A percentile compares a stretch with the other conserved stretches of the same genome.
These are phyloP conservation scores for Tausonia pullulans DNA, from an alignment of 1,284 basidiomycete genomes.

Conservation along the genomic window DNA sequence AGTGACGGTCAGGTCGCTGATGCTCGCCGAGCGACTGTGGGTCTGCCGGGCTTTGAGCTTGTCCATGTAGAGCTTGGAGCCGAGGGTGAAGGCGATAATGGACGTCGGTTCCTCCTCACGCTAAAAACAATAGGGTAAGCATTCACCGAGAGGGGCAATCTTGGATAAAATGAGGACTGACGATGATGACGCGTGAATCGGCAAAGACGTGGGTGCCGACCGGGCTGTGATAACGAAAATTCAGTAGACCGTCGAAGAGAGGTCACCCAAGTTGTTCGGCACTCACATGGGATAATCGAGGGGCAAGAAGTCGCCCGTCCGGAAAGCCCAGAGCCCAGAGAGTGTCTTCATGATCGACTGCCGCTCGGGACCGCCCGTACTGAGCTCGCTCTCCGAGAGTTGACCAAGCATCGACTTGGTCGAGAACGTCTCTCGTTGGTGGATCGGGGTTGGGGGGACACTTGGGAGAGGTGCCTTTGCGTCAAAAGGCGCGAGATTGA, in stretches of 20 bases:
- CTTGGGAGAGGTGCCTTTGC: constrained; percentile 34
- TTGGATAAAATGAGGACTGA: too few species aligned
- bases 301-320: constrained; percentile 42
- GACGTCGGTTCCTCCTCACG: constrained; percentile 96
- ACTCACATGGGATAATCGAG: constrained; percentile 45
- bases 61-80: constrained; percentile 78
- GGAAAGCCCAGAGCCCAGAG: constrained; percentile 65
- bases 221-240: background rate
- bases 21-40: background rate
- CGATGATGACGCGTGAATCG: constrained; percentile 84
- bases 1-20: background rate
- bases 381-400: constrained; percentile 38
- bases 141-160: too few species aligned
- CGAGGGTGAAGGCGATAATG: constrained; percentile 89
- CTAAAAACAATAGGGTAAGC: too few species aligned
- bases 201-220: constrained; percentile 62
- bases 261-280: background rate
- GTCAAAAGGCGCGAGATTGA: constrained; percentile 35
- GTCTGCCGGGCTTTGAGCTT: constrained; percentile 44
- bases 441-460: constrained; percentile 29
- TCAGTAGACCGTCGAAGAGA: background rate
- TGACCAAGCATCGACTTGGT: constrained; percentile 15
- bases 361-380: constrained; percentile 46
- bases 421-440: too few species aligned
- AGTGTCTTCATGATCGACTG: constrained; percentile 70